A percentile compares a stretch with the other conserved stretches of the same genome.
Conservation (phyloP, 176 grass and related monocot species). For the Panicum miliaceum region DNA sequence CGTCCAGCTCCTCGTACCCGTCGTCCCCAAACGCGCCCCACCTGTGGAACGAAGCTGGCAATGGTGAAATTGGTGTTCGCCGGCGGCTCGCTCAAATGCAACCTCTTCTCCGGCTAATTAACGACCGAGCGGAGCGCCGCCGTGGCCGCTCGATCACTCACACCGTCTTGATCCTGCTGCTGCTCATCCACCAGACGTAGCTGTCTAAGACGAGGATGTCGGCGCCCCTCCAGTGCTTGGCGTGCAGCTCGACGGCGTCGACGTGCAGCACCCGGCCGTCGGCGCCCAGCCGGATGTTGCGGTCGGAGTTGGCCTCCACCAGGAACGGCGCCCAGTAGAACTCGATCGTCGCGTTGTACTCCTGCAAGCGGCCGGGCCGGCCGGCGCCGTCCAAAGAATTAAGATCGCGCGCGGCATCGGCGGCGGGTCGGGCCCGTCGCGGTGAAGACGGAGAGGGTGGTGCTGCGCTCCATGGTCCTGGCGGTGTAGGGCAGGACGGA, state of each 20-base stretch:
- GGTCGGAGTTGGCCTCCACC: constrained; percentile 66
- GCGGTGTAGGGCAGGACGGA: constrained; percentile 49
- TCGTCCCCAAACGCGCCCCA: constrained; percentile 73
- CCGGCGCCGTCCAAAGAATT: background rate
- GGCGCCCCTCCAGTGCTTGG: constrained; percentile 49
- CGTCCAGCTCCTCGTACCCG: constrained; percentile 73
- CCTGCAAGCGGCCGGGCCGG: background rate
- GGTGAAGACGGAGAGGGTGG: constrained; percentile 52
- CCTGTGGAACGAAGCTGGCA: constrained; percentile 36
- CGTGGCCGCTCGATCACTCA: constrained; percentile 23
- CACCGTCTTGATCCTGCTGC: constrained; percentile 65
- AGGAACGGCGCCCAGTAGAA: constrained; percentile 82
- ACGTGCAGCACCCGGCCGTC: constrained; percentile 60
- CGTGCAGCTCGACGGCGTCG: constrained; percentile 60
- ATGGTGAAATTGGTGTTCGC: too few relatives aligned
- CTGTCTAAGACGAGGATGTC: constrained; percentile 84
- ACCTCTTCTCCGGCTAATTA: too few relatives aligned
- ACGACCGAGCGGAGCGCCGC: too few relatives aligned
- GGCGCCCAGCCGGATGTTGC: constrained; percentile 38
- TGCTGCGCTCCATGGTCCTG: constrained; percentile 51
- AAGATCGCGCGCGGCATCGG: background rate
- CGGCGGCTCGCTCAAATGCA: too few relatives aligned
- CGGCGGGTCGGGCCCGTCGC: background rate
- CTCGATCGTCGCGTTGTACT: constrained; percentile 59
- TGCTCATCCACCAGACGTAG: constrained; percentile 85